These are phyloP conservation scores for Lactarius deliciosus DNA, from an alignment of 768 basidiomycete species.

Conservation along the genomic window DNA sequence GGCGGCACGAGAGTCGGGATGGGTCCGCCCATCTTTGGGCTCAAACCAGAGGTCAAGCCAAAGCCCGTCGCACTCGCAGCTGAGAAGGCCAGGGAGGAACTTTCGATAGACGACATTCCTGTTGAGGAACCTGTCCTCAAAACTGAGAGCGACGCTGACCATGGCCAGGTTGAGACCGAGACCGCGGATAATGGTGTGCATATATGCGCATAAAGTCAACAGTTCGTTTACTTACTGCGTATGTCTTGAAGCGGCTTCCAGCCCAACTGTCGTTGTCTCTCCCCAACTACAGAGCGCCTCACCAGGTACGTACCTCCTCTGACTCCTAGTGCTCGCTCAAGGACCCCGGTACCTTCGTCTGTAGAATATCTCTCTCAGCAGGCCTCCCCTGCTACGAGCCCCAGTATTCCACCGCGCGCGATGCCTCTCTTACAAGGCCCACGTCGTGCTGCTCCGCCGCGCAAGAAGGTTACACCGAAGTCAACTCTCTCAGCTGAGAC, in stretches of 20 bases:
- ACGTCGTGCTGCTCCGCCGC: conserved; percentile 40
- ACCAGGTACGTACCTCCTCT: conserved; percentile 5
- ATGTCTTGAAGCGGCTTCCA: conserved; percentile 10
- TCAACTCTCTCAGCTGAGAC: conserved; percentile 6
- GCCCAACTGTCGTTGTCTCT: conserved; percentile 1
- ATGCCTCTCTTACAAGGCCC: conserved; percentile 41
- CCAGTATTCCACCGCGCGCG: conserved; percentile 21
- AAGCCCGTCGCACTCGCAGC: conserved; percentile 33
- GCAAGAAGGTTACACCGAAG: conserved; percentile 30
- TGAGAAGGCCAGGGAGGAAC: conserved; percentile 28
- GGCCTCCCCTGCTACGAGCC: conserved; percentile 11
- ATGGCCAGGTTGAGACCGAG: conserved; percentile 3
- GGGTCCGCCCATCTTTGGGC: conserved; percentile 69
- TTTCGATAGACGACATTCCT: conserved; percentile 18
- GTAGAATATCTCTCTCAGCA: conserved; percentile 23
- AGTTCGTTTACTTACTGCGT: neutral
- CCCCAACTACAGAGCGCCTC: conserved; percentile 5
- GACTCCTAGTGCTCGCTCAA: neutral
- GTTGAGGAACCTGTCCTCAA: conserved; percentile 17
- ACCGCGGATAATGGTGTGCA: conserved; percentile 17
- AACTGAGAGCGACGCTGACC: conserved; percentile 14
- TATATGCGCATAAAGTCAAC: conserved; percentile 5
- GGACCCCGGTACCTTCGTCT: neutral
- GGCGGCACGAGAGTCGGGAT: conserved; percentile 85
- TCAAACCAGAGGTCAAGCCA: conserved; percentile 44